A percentile compares a stretch with the other conserved stretches of the same genome.
phyloP scores from a whole-genome alignment of 2,329 filamentous ascomycete species.

The Colletotrichum navitas region DNA sequence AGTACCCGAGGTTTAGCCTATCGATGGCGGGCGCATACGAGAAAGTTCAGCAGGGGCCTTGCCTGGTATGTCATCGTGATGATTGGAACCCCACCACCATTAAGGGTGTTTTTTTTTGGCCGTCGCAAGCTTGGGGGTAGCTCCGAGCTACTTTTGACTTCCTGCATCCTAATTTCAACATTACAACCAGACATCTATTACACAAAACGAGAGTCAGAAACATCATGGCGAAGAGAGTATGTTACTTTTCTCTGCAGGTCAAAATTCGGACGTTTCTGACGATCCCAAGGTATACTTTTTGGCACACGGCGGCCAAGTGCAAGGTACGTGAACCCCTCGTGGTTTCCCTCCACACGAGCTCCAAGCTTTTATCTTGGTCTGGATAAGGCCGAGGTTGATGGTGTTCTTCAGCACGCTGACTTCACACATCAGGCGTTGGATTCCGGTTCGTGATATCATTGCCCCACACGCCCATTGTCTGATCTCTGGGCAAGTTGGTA shows the following conservation, averaged over 20 bases:
- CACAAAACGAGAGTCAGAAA: background rate
- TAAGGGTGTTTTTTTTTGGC: constrained; percentile 1
- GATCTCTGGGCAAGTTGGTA: background rate
- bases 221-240: constrained; percentile 54
- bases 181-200: background rate
- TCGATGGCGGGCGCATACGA: background rate
- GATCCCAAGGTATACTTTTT: constrained; percentile 68
- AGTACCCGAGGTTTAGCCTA: constrained; percentile 11
- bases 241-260: background rate
- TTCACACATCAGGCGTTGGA: constrained; percentile 62
- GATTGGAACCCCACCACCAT: constrained; percentile 10
- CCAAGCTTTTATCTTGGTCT: constrained; percentile 31
- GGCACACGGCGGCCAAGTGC: constrained; percentile 74
- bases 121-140: constrained; percentile 22
- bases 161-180: background rate
- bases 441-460: constrained; percentile 59
- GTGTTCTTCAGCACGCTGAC: constrained; percentile 45
- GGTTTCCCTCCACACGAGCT: constrained; percentile 52
- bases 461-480: background rate
- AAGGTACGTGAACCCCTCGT: constrained; percentile 69
- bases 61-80: constrained; percentile 26
- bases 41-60: background rate
- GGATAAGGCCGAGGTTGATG: constrained; percentile 16
- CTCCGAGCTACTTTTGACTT: constrained; percentile 41
- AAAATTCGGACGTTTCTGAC: background rate